Conservation (phyloP, 2,329 filamentous ascomycete species). For the Fusarium globosum region DNA sequence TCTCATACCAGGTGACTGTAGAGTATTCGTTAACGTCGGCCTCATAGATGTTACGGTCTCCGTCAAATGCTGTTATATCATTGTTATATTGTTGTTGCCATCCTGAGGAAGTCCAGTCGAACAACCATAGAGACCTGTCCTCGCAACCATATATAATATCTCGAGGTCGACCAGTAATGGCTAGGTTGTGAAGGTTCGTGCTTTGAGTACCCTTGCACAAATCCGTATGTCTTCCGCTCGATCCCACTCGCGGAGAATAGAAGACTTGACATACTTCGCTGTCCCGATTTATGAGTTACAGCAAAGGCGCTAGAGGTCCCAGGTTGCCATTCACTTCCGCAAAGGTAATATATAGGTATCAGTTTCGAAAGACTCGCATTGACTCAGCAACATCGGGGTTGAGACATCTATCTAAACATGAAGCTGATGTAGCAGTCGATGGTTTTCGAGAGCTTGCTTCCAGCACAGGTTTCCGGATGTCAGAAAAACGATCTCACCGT, state of each 20-base stretch:
- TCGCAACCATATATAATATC: not conserved
- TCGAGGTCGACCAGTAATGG: not conserved
- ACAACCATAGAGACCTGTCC: not conserved
- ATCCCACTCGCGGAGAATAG: not conserved
- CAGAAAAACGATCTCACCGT: not conserved
- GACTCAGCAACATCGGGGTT: not conserved
- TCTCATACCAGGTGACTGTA: no score
- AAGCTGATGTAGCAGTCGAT: not conserved
- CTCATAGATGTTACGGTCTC: not conserved
- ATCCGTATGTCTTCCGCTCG: not conserved
- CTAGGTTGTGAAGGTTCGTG: not conserved
- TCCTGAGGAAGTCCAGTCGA: not conserved
- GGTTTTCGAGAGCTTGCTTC: not conserved
- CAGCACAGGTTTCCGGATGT: not conserved
- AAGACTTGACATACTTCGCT: not conserved
- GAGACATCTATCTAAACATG: conserved; percentile 14
- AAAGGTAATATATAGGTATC: not conserved
- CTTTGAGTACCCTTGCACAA: not conserved
- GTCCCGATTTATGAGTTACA: not conserved
- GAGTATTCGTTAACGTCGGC: not conserved
- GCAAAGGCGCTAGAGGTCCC: not conserved
- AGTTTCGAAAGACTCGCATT: not conserved
- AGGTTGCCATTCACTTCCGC: not conserved
- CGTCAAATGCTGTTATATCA: not conserved
- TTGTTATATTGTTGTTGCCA: not conserved